phyloP scores from a whole-genome alignment of 1,284 basidiomycete species.

The Papiliotrema laurentii region DNA sequence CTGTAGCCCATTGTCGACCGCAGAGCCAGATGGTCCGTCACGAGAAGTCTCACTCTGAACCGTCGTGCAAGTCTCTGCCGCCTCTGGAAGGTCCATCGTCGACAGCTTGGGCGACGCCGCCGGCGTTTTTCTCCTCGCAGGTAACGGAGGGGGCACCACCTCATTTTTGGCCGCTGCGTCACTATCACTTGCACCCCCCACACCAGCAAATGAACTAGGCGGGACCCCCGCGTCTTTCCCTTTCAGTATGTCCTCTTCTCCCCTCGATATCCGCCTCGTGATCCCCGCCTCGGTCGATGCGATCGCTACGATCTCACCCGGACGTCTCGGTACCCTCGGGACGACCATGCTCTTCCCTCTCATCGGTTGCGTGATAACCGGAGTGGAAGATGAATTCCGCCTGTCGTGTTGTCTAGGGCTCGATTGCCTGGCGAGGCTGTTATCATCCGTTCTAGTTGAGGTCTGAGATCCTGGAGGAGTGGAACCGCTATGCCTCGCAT shows the following conservation, averaged over 20 bases:
- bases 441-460: not conserved
- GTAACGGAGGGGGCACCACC: too few species aligned
- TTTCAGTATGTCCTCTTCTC: not conserved
- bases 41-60: too few species aligned
- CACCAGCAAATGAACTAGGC: not conserved
- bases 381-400: conserved; percentile 2
- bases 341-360: conserved; percentile 38
- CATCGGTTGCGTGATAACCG: conserved; percentile 28
- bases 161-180: not conserved
- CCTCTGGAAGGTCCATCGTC: too few species aligned
- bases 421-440: not conserved
- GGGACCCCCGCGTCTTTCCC: not conserved
- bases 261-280: conserved; percentile 7
- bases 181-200: not conserved
- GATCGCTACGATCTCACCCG: conserved; percentile 37
- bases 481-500: not conserved
- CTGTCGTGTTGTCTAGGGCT: not conserved
- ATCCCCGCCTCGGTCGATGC: conserved; percentile 17
- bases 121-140: too few species aligned
- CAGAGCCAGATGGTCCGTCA: too few species aligned
- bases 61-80: too few species aligned
- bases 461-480: not conserved
- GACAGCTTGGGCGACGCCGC: too few species aligned
- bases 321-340: conserved; percentile 38
- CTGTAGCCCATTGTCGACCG: too few species aligned